Evolutionary conservation across 2,329 filamentous ascomycete genomes (phyloP), one percentile per base, ranked within the genome.

Genomic region (Thermothelomyces thermophilus): DNA sequence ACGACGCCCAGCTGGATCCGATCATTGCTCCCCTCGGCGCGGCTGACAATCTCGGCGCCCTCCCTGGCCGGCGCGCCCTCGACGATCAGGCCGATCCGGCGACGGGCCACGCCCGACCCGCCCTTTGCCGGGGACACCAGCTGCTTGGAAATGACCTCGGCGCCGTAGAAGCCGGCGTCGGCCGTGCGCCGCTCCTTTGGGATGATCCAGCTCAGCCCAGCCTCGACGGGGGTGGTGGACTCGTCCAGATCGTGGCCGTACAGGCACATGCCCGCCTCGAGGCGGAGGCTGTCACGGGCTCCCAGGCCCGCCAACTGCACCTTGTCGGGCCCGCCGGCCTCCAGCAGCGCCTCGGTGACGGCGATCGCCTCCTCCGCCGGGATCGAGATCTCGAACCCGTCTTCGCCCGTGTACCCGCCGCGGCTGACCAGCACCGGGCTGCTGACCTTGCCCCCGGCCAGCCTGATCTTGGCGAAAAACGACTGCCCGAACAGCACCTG

Each of bases 241-340:
- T 95, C 91, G 66, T 94, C 83, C 33, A 98, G 79, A 67, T 98
- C 93, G 70, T 97, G 89, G n/a, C 93, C 93, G 71, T 98, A 98
- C n/a, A 98, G 78, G 69, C 93, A 98, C 91, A 98, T 95, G 54
- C 93, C 93, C 0, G 93, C 93, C 72, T 98, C 93, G 26, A 98
- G 82, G 41, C 93, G 84, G 52, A 98, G 80, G 54, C 86, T 94
- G 68, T 98, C 93, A 56, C 93, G 82, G 2, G 93, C 89, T 9
- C 90, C 93, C 0, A 98, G 79, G 3, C 93, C 93, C 2, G 91
- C 90, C 40, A 95, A 79, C 62, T 86, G 84, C 14, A 95, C 73
- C 45, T 69, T 70, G 55, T 77, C 74, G 3, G 74, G 69, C 10
- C 83, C 83, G 31, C 83, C 83, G 28, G 78, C 72, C 35, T 75